Conservation (phyloP, 164 flowering plant genomes). For the Kingdonia uniflora region DNA sequence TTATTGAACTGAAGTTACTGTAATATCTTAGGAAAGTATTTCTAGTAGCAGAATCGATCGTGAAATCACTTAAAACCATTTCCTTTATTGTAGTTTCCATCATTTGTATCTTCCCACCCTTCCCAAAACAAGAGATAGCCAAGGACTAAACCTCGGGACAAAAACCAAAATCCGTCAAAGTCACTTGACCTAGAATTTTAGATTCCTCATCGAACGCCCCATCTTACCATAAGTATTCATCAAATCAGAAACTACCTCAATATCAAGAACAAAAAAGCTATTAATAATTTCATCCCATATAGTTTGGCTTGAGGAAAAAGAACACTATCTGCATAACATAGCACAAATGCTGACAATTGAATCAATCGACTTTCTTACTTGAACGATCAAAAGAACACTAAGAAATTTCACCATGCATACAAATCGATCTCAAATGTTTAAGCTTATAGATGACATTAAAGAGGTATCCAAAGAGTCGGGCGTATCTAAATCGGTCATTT, state of each 20-base stretch:
- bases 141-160: conserved; percentile 30
- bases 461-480: too few species aligned
- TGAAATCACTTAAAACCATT: conserved; percentile 49
- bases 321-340: conserved; percentile 51
- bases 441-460: too few species aligned
- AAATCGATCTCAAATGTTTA: too few species aligned
- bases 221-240: conserved; percentile 42
- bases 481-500: too few species aligned
- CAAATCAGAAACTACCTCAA: conserved; percentile 32
- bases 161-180: conserved; percentile 22
- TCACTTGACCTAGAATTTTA: conserved; percentile 33
- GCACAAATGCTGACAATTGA: conserved; percentile 46
- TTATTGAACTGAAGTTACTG: conserved; percentile 47
- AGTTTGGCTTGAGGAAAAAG: conserved; percentile 27
- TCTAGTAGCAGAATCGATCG: conserved; percentile 46
- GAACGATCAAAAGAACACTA: too few species aligned
- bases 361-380: too few species aligned
- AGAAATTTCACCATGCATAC: too few species aligned
- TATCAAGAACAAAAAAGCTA: conserved; percentile 43
- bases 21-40: conserved; percentile 57
- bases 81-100: conserved; percentile 54
- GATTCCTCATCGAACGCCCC: conserved; percentile 33
- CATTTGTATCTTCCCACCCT: conserved; percentile 47
- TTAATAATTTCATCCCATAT: conserved; percentile 55
- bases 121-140: conserved; percentile 64